Percentiles rank a stretch among this genome's conserved stretches.
Conservation (phyloP, 345 rosid species). For the Erysimum cheiranthoides region DNA sequence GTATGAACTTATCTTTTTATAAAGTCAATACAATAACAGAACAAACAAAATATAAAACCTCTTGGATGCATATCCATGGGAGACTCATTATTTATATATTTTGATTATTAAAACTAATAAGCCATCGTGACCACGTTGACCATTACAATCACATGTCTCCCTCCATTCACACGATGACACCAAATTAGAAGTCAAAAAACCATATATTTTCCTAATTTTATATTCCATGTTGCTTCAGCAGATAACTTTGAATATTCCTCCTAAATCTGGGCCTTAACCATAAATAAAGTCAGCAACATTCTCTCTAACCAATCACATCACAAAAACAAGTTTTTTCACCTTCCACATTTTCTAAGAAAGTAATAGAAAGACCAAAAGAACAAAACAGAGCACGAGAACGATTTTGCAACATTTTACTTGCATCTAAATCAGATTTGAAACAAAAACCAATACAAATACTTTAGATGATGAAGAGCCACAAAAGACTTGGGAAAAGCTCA, state of each 20-base stretch:
- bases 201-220: background rate
- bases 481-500: background rate
- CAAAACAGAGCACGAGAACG: slow-evolving; percentile 26
- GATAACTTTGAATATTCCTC: slow-evolving; percentile 38
- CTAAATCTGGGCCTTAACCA: slow-evolving; percentile 10
- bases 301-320: slow-evolving; percentile 23
- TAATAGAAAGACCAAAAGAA: background rate
- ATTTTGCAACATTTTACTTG: background rate
- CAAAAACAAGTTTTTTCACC: background rate
- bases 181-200: slow-evolving; percentile 5
- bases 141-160: background rate
- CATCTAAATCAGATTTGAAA: slow-evolving; percentile 4
- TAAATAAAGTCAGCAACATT: slow-evolving; percentile 30
- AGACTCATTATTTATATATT: background rate
- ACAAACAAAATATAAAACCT: slow-evolving; percentile 21
- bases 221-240: slow-evolving; percentile 31
- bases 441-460: background rate
- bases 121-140: slow-evolving; percentile 31
- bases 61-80: slow-evolving; percentile 28
- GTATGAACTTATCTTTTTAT: slow-evolving; percentile 4
- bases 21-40: slow-evolving; percentile 39
- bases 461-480: background rate
- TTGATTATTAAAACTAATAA: slow-evolving; percentile 1
- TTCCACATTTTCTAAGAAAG: slow-evolving; percentile 18
- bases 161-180: slow-evolving; percentile 7